phyloP scores from a whole-genome alignment of 495 filamentous ascomycete species.

The Penicillium simplicissimum region DNA sequence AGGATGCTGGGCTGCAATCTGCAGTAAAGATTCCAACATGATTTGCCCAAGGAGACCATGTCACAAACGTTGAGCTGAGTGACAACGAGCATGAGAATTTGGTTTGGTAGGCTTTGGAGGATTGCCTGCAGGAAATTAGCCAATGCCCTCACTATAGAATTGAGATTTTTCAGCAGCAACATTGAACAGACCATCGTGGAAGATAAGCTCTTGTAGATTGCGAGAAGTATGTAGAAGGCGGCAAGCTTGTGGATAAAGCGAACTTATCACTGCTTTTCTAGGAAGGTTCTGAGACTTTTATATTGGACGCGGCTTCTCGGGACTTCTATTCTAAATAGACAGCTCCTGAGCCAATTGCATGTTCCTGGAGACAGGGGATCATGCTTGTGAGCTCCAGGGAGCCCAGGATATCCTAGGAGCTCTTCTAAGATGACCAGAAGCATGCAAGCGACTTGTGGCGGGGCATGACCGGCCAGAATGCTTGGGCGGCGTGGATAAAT shows the following conservation, averaged over 20 bases:
- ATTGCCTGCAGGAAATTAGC: background rate
- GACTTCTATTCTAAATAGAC: too few species aligned
- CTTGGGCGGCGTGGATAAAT: too few species aligned
- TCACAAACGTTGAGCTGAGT: background rate
- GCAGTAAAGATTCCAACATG: background rate
- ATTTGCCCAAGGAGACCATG: background rate
- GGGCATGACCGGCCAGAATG: too few species aligned
- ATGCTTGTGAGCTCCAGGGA: too few species aligned
- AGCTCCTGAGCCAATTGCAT: too few species aligned
- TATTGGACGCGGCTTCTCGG: too few species aligned
- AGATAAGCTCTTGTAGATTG: background rate
- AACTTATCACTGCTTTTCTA: background rate
- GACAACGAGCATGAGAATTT: background rate
- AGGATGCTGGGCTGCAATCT: background rate
- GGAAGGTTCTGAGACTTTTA: too few species aligned
- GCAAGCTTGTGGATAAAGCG: background rate
- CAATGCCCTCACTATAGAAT: background rate
- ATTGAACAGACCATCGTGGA: background rate
- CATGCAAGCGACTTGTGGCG: too few species aligned
- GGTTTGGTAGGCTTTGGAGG: background rate
- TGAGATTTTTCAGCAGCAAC: background rate
- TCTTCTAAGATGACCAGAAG: too few species aligned
- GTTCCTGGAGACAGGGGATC: too few species aligned
- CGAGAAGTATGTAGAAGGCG: background rate
- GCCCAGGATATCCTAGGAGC: too few species aligned